Percentiles rank a stretch among this genome's conserved stretches.
Evolutionary conservation across 2,329 filamentous ascomycete genomes (phyloP).

Genomic region (Didymella lethalis): DNA sequence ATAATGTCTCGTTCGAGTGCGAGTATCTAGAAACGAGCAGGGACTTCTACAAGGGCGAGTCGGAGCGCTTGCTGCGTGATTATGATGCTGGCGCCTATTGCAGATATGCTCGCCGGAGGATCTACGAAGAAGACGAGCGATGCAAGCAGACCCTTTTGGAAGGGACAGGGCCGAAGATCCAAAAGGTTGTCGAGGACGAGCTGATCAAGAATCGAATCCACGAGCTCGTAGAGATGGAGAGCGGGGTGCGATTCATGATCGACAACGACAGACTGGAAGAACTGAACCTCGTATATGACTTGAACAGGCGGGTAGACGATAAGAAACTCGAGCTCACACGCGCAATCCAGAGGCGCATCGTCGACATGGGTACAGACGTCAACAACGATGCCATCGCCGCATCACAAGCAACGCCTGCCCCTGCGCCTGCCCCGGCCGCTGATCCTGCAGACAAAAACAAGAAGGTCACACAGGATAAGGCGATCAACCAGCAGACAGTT

Average conservation of each 20-base stretch:
- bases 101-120: conserved; percentile 73
- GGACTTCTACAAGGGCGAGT: conserved; percentile 79
- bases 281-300: conserved; percentile 78
- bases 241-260: conserved; percentile 87
- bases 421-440: conserved; percentile 42
- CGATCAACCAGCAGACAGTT: conserved; percentile 78
- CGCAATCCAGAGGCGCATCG: conserved; percentile 76
- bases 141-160: conserved; percentile 82
- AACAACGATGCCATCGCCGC: conserved; percentile 70
- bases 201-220: conserved; percentile 79
- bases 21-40: conserved; percentile 75
- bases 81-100: conserved; percentile 85
- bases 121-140: conserved; percentile 81
- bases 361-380: conserved; percentile 82
- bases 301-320: conserved; percentile 79
- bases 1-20: conserved; percentile 82
- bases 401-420: conserved; percentile 59
- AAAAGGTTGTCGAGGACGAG: conserved; percentile 78
- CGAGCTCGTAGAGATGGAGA: conserved; percentile 86
- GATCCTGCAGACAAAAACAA: conserved; percentile 62
- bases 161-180: conserved; percentile 75
- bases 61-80: conserved; percentile 74
- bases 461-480: conserved; percentile 54
- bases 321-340: conserved; percentile 74
- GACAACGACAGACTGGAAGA: conserved; percentile 85